These are phyloP conservation scores for Rubus parviflorus DNA, from an alignment of 306 rosid genomes.

Conservation along the genomic window DNA sequence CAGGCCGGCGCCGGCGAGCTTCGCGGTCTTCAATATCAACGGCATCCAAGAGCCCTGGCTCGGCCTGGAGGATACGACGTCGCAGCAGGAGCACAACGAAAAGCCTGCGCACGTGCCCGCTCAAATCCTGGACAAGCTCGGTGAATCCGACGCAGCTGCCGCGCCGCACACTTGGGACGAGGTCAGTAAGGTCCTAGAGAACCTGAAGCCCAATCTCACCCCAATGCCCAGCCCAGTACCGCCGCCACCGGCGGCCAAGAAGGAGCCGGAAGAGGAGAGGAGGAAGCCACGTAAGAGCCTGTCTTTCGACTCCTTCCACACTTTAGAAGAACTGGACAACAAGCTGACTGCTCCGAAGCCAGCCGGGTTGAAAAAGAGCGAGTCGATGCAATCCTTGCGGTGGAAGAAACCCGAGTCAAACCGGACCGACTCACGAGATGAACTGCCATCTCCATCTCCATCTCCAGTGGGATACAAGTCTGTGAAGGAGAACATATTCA, in stretches of 20 bases:
- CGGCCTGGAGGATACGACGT: constrained; percentile 24
- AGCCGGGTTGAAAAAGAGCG: constrained; percentile 28
- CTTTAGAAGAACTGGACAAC: constrained; percentile 71
- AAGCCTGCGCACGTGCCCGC: constrained; percentile 51
- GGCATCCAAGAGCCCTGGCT: constrained; percentile 87
- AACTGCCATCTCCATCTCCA: neutral
- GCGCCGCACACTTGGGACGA: constrained; percentile 83
- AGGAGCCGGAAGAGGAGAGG: constrained; percentile 11
- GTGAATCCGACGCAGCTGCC: constrained; percentile 42
- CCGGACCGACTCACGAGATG: constrained; percentile 2
- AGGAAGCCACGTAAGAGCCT: constrained; percentile 39
- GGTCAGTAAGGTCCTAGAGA: constrained; percentile 65
- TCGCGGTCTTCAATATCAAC: constrained; percentile 78
- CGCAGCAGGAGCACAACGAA: constrained; percentile 3
- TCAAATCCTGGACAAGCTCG: constrained; percentile 63
- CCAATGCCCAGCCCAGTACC: neutral
- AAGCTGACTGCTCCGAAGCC: constrained; percentile 36
- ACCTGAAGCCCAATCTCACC: constrained; percentile 50
- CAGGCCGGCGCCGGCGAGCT: constrained; percentile 80
- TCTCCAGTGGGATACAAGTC: constrained; percentile 22
- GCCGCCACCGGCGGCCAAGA: neutral
- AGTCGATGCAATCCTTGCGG: constrained; percentile 11
- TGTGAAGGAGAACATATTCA: constrained; percentile 66
- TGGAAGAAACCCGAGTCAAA: neutral
- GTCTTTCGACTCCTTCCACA: constrained; percentile 79